Evolutionary conservation across 2,329 filamentous ascomycete genomes (phyloP), one percentile per base, ranked within the genome.

Genomic region (Calonectria ilicicola): DNA sequence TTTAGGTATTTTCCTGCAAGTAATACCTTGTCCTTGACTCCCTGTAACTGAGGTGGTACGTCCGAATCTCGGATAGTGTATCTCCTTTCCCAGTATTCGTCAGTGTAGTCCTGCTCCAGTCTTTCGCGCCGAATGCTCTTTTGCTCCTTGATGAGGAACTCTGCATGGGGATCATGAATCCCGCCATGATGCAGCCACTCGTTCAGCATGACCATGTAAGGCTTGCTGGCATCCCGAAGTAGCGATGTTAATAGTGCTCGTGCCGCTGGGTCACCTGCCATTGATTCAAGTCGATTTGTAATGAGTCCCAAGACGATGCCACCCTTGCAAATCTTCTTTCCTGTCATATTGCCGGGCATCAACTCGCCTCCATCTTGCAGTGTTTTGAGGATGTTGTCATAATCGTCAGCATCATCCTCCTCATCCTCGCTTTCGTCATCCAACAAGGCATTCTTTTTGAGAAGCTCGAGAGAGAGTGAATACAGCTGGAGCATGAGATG

Each of bases 21-120:
- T 2, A 99, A 88, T 1, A 98, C 96, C 84, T 98, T 98, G 77
- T 98, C 96, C 82, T 97, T 97, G 77, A 98, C 93, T 32, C 91
- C 92, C 81, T 97, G 94, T 5, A 99, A 90, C 81, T 99, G 97
- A 10, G 96, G 96, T 3, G 97, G 97, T 1, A 98, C 93, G 72
- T 98, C 94, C 62, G 95, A 92, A 73, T 98, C 95, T 72, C 97
- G 93, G 74, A 99, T 93, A 5, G 97, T 98, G 82, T 99, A 99
- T 75, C 97, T 91, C 81, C 98, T 95, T 83, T 99, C 97, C 97
- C 97, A 99, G 83, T 99, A 99, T 81, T 99, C 97, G 82, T 99
- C 97, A 0, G 96, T 99, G 80, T 98, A 99, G 83, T 99, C 97
- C 81, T 98, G 93, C 81, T 98, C 95, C 3, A 99, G 87, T 72